These are phyloP conservation scores for Exophiala alcalophila DNA, from an alignment of 2,329 filamentous ascomycete genomes.

Conservation along the genomic window DNA sequence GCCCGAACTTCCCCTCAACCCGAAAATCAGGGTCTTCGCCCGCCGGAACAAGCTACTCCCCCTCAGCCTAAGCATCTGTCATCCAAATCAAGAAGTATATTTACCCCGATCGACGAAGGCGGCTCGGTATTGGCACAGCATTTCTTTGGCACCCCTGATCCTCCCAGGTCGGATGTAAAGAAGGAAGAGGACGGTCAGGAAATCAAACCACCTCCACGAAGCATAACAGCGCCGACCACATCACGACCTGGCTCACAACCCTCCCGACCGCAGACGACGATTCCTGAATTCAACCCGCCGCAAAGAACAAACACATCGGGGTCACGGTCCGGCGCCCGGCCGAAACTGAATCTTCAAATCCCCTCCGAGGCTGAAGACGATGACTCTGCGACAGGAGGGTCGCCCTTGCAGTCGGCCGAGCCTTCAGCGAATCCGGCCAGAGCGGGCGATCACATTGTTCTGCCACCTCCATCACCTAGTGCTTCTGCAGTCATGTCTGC, in stretches of 20 bases:
- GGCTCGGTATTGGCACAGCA: constrained; percentile 85
- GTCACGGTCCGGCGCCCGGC: constrained; percentile 64
- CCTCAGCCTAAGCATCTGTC: constrained; percentile 61
- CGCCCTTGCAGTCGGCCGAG: constrained; percentile 58
- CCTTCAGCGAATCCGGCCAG: constrained; percentile 27
- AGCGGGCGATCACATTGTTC: constrained; percentile 61
- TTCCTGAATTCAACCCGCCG: constrained; percentile 69
- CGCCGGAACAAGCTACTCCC: constrained; percentile 41
- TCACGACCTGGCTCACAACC: constrained; percentile 49
- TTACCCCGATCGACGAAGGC: constrained; percentile 93
- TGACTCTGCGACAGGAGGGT: constrained; percentile 67
- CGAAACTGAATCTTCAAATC: constrained; percentile 88
- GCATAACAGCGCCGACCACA: constrained; percentile 17
- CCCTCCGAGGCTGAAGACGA: constrained; percentile 82
- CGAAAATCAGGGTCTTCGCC: constrained; percentile 37
- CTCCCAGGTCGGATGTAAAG: constrained; percentile 42
- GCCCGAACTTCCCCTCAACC: constrained; percentile 37
- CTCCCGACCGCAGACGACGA: constrained; percentile 49
- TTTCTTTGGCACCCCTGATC: constrained; percentile 61
- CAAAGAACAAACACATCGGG: constrained; percentile 68
- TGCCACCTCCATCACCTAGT: constrained; percentile 90
- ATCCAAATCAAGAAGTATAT: constrained; percentile 82
- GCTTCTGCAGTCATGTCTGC: constrained; percentile 82
- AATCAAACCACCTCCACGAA: constrained; percentile 52
- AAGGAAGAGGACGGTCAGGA: constrained; percentile 58